Evolutionary conservation across 495 filamentous ascomycete species (phyloP).

Genomic region (Hypoxylon intermedium): DNA sequence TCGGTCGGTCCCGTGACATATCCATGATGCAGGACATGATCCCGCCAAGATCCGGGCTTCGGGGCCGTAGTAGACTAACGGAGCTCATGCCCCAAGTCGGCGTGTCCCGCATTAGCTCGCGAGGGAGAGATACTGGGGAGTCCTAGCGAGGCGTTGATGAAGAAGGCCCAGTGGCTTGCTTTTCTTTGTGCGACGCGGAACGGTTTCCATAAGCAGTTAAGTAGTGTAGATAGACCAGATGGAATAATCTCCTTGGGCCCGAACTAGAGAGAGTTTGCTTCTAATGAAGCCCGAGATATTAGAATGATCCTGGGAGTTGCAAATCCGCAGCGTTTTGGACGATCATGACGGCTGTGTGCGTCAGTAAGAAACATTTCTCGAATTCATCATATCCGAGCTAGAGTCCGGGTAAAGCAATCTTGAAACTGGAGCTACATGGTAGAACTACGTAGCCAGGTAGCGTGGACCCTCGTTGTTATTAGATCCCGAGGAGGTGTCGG

Average conservation of each 20-base stretch:
- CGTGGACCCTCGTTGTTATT: neutral
- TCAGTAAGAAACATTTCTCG: neutral
- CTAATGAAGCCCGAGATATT: neutral
- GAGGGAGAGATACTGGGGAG: neutral
- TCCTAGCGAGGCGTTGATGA: neutral
- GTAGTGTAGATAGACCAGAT: neutral
- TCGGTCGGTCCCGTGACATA: constrained; percentile 7
- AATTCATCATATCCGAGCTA: neutral
- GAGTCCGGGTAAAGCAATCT: neutral
- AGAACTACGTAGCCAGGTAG: too few relatives aligned
- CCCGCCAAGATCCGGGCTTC: constrained; percentile 7
- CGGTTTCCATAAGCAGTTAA: neutral
- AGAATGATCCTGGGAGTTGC: neutral
- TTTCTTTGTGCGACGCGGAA: neutral
- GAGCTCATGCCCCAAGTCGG: neutral
- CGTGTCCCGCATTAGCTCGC: constrained; percentile 1
- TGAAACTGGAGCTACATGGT: neutral
- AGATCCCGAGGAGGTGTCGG: neutral
- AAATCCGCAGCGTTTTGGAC: neutral
- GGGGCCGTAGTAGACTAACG: constrained; percentile 4
- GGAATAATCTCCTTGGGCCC: neutral
- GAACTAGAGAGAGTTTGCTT: neutral
- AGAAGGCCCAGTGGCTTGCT: neutral
- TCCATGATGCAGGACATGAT: constrained; percentile 17
- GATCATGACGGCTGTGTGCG: neutral